Base-by-base conservation (phyloP, 2,329 filamentous ascomycete species). In the Botrytis cinerea region DNA sequence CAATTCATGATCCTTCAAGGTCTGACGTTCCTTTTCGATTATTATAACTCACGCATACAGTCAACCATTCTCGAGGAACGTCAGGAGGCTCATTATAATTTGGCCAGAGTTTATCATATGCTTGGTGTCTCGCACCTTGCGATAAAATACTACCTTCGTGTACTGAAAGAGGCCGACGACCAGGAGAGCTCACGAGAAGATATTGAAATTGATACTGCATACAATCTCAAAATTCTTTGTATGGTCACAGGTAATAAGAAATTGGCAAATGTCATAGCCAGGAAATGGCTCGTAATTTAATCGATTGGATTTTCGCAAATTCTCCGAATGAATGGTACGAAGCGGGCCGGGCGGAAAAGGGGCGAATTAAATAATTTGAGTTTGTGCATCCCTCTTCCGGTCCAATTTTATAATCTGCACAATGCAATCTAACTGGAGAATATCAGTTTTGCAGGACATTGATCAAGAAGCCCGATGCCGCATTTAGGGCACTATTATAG, bases 1-100 rank as follows among this genome's bases (percentile, higher is more conserved):
- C 95, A 98, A 80, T 95, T 93, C 80, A 89, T 94, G 59, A 90
- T 98, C 60, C 86, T 93, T 76, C 95, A 98, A 81, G 96, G 94
- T 0, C 87, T 98, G 69, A 86, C 91, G 0, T 98, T 97, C 79
- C 83, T 98, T 73, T 89, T 91, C 73, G 85, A 89, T 51, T 97
- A 97, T 82, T 91, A 92, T 77, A 85, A 89, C 80, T 89, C 40
- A 35, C 86, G 92, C 40, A 84, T 83, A 4, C 77, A 79, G 14
- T 80, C 81, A 48, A 63, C 76, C 4, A 71, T 75, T 57, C 73
- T 82, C 74, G 82, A 84, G 74, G 81, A 91, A 78, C 83, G 85
- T 67, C 92, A 93, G 80, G 94, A 97, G 82, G 93, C 93, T 12
- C 91, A 93, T 79, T 97, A 92, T 83, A 97, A 97, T 79, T 86